Evolutionary conservation across 331 rosid genomes (phyloP).

Genomic region (Cydonia oblonga): DNA sequence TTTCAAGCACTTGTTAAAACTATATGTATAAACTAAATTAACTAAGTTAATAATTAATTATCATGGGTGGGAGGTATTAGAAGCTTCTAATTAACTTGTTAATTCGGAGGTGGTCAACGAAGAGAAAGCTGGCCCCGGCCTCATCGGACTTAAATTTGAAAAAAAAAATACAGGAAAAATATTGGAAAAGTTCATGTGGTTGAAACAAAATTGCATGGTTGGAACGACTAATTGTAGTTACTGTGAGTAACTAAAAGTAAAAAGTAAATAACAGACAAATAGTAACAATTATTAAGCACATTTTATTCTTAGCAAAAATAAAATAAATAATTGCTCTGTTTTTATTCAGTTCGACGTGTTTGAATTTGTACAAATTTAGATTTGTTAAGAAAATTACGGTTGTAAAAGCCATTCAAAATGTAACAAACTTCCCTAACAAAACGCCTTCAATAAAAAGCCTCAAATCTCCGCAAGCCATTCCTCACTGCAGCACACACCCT

Average conservation of each 20-base stretch:
- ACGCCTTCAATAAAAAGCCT: not conserved
- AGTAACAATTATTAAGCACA: not conserved
- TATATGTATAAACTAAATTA: not conserved
- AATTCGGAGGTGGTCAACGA: not conserved
- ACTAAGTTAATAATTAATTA: not conserved
- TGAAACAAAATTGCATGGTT: no score
- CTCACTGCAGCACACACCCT: not conserved
- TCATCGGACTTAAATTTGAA: not conserved
- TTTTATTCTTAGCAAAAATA: not conserved
- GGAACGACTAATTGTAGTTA: no score
- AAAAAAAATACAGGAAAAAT: no score
- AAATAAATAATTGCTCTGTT: not conserved
- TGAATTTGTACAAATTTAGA: not conserved
- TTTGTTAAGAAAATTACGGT: conserved; percentile 5
- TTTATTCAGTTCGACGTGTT: not conserved
- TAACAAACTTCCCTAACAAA: conserved; percentile 7
- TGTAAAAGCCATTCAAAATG: not conserved
- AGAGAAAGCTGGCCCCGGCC: not conserved
- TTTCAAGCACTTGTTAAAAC: not conserved
- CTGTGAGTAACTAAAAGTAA: no score
- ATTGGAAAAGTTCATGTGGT: no score
- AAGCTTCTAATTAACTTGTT: not conserved
- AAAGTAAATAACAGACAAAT: not conserved
- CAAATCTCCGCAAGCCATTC: not conserved
- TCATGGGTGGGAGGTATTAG: not conserved